These are phyloP conservation scores for Exobasidium cylindrosporum DNA, from an alignment of 1,284 basidiomycete genomes.

Conservation along the genomic window DNA sequence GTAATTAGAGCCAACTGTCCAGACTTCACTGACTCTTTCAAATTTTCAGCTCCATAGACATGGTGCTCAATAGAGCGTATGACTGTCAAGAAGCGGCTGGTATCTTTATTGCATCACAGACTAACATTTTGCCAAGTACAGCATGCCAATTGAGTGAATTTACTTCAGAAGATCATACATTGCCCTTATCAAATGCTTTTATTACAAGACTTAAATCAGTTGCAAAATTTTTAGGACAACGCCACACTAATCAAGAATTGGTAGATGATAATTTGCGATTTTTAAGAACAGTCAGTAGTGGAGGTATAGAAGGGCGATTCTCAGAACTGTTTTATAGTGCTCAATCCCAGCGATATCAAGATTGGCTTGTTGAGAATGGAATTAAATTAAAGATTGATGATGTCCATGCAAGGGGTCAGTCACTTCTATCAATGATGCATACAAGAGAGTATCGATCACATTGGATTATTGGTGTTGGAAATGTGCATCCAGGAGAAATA, in stretches of 20 bases:
- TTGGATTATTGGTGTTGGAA: slow-evolving; percentile 3
- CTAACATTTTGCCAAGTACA: background rate
- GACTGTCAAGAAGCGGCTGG: background rate
- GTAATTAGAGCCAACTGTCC: no score
- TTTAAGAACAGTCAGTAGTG: background rate
- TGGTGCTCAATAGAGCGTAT: background rate
- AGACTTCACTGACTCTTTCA: no score
- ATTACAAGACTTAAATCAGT: background rate
- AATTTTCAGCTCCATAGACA: background rate
- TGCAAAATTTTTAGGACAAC: background rate
- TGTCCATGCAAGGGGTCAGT: background rate
- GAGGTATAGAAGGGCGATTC: background rate
- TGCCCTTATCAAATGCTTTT: background rate
- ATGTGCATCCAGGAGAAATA: background rate
- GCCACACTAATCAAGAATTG: background rate
- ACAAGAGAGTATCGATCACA: background rate
- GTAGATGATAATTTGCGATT: background rate
- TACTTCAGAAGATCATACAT: background rate
- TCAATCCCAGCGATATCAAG: background rate
- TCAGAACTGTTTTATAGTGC: background rate
- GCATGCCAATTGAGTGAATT: background rate
- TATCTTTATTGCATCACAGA: background rate
- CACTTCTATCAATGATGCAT: background rate
- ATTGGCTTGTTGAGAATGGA: background rate
- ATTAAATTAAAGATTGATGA: background rate